Percentiles rank a stretch among this genome's conserved stretches.
These are phyloP conservation scores for Melaleuca alternifolia DNA, from an alignment of 345 rosid genomes.

Conservation along the genomic window DNA sequence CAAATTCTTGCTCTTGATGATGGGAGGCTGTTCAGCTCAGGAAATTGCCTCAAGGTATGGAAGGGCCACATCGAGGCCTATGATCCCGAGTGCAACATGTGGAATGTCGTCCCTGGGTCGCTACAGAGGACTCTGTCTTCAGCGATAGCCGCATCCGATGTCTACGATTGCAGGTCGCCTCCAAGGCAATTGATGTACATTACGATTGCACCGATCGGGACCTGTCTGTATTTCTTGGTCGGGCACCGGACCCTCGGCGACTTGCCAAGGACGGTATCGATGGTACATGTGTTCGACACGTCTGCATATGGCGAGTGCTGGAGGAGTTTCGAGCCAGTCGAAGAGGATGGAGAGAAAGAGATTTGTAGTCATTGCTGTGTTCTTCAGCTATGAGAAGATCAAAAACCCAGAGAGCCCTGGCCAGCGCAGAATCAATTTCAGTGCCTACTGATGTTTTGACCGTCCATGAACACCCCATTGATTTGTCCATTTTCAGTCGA, in stretches of 20 bases:
- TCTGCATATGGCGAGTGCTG: constrained; percentile 11
- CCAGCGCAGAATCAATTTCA: not conserved
- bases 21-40: constrained; percentile 37
- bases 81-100: constrained; percentile 27
- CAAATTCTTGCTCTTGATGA: constrained; percentile 24
- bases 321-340: constrained; percentile 26
- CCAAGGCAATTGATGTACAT: constrained; percentile 18
- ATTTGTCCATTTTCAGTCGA: not conserved
- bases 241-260: constrained; percentile 20
- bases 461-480: not conserved
- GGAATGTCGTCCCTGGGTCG: constrained; percentile 43
- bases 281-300: constrained; percentile 31
- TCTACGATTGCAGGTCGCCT: constrained; percentile 1
- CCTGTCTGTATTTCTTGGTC: constrained; percentile 26
- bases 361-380: constrained; percentile 48
- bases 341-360: constrained; percentile 32
- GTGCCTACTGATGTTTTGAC: not conserved
- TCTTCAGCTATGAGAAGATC: constrained; percentile 3
- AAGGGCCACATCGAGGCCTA: constrained; percentile 46
- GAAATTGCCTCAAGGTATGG: constrained; percentile 46
- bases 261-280: constrained; percentile 14
- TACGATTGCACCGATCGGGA: constrained; percentile 41
- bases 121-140: constrained; percentile 8
- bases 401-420: not conserved
- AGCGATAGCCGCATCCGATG: not conserved